Conservation (phyloP, 1,139 yeast genomes). For the Candida glucosophila region DNA sequence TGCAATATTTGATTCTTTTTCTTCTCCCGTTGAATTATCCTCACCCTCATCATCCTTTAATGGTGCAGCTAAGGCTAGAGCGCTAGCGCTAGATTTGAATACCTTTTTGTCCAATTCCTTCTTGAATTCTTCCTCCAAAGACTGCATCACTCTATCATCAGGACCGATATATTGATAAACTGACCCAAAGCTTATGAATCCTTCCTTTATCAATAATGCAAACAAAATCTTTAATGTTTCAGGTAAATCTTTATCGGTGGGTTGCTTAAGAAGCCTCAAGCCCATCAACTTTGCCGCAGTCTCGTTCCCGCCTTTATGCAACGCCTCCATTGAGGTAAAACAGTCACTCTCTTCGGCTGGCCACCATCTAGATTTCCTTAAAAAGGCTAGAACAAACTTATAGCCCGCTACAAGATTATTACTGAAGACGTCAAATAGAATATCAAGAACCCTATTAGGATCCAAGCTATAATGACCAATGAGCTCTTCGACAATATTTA, state of each 20-base stretch:
- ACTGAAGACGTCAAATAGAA: slow-evolving; percentile 45
- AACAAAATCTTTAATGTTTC: slow-evolving; percentile 39
- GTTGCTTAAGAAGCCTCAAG: slow-evolving; percentile 37
- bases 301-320: slow-evolving; percentile 48
- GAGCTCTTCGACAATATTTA: slow-evolving; percentile 44
- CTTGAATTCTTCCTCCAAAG: slow-evolving; percentile 38
- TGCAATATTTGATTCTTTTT: slow-evolving; percentile 6
- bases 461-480: slow-evolving; percentile 78
- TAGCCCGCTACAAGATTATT: slow-evolving; percentile 37
- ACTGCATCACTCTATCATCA: slow-evolving; percentile 27
- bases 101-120: slow-evolving; percentile 54
- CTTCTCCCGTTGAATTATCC: slow-evolving; percentile 26
- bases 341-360: slow-evolving; percentile 33
- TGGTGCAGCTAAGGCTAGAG: slow-evolving; percentile 85
- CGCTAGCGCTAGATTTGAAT: slow-evolving; percentile 61
- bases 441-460: slow-evolving; percentile 61
- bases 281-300: slow-evolving; percentile 55
- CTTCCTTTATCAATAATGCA: slow-evolving; percentile 57
- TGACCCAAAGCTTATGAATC: slow-evolving; percentile 57
- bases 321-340: slow-evolving; percentile 16
- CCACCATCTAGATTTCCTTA: slow-evolving; percentile 60
- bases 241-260: slow-evolving; percentile 24
- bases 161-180: slow-evolving; percentile 53
- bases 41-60: slow-evolving; percentile 60
- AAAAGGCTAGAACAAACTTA: slow-evolving; percentile 38